A percentile compares a stretch with the other conserved stretches of the same genome.
phyloP scores from a whole-genome alignment of 2,329 filamentous ascomycete species.

The Bipolaris sorokiniana region DNA sequence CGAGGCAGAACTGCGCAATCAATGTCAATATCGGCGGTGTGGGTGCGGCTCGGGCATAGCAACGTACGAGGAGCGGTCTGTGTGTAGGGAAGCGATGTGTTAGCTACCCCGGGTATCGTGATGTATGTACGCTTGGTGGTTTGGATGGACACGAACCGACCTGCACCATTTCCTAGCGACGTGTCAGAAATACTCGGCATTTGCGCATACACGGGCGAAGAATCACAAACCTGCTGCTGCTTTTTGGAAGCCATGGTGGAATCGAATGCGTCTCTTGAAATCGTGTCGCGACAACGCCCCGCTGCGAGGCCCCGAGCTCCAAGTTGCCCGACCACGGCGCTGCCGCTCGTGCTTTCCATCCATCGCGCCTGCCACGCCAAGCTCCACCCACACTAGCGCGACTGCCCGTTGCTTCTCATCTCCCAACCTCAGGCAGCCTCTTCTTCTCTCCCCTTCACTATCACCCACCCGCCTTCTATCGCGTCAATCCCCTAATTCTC shows the following conservation, averaged over 20 bases:
- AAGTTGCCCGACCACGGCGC: conserved; percentile 12
- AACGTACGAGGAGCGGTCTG: conserved; percentile 49
- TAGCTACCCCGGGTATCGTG: conserved; percentile 45
- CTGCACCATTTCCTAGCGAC: conserved; percentile 93
- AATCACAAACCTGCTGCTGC: conserved; percentile 52
- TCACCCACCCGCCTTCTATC: neutral
- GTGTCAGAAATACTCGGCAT: conserved; percentile 27
- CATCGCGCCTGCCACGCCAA: conserved; percentile 29
- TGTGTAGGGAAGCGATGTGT: conserved; percentile 34
- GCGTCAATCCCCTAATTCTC: neutral
- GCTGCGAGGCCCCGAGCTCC: conserved; percentile 23
- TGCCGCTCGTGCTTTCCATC: conserved; percentile 10
- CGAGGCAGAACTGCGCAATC: conserved; percentile 71
- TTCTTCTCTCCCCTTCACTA: conserved; percentile 21
- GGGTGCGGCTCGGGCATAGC: neutral
- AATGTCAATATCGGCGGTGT: conserved; percentile 11
- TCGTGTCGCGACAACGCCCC: conserved; percentile 18
- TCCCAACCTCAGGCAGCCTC: conserved; percentile 27
- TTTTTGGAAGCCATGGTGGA: conserved; percentile 54
- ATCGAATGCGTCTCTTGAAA: conserved; percentile 10
- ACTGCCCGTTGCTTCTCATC: conserved; percentile 23
- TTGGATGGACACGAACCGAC: conserved; percentile 75
- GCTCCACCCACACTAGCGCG: conserved; percentile 19
- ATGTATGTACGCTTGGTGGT: conserved; percentile 29
- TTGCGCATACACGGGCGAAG: neutral